Evolutionary conservation across 2,329 filamentous ascomycete species (phyloP), one percentile per base, ranked within the genome.

Genomic region (Arthrobotrys megalospora): DNA sequence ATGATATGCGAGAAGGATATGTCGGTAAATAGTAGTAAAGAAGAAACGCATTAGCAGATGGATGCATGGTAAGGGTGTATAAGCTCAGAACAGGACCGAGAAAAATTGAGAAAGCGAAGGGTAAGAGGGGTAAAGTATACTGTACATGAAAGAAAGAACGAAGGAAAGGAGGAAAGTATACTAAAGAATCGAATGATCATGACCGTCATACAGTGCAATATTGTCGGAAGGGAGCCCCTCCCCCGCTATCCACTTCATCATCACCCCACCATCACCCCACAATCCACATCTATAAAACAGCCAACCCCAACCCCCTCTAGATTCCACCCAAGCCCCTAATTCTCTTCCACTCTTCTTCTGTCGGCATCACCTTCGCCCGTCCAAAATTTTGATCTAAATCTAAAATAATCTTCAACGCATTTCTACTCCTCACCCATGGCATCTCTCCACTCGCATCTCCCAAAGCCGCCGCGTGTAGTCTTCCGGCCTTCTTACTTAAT

Each of bases 331-430:
- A 43, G 11, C 75, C 75, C 41, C 75, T 66, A 41, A 78, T 78
- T 36, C 82, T 82, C 64, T 84, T 83, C 41, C 84, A 82, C 38
- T 84, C 82, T 38, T 87, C 87, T 65, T 78, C 75, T n/a, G 67
- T 55, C 12, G 67, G 67, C 28, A 64, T 63, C 32, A 92, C 83
- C 85, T 89, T 90, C 77, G 92, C 86, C 81, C 90, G 89, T 79
- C 95, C 95, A 87, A 98, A 97, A 84, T 96, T 92, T 86, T 96
- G 91, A 83, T 98, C 95, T 79, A 98, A 87, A 84, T 98, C 95
- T 60, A 97, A 89, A 82, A 98, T 95, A 82, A 97, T 93, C 88
- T 97, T 97, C 81, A 98, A 88, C 10, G 95, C 95, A 84, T 97
- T 98, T 78, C 94, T 88, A 85, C 93, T 96, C 82, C 91, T 86